Base-by-base conservation (phyloP, 257 asterid genomes). In the Mentha longifolia region DNA sequence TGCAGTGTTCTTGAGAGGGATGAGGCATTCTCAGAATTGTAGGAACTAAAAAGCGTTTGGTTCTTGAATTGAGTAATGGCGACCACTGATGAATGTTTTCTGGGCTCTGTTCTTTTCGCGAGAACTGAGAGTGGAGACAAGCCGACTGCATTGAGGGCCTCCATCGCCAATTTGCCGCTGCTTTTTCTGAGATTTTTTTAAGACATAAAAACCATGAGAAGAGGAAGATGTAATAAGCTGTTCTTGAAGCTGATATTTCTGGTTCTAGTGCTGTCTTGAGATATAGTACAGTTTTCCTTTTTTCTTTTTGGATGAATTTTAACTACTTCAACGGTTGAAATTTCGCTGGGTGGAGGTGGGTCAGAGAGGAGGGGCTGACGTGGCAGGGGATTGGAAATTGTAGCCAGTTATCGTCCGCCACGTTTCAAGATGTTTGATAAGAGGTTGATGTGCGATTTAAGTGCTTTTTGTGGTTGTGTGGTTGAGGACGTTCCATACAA, bases 81-180 rank as follows among this genome's bases (percentile, higher is more conserved):
- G 70, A 82, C 76, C 5, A 41, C 55, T n/a, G 83, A 65, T 20
- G 76, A 17, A 20, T 17, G 65, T 65, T 83, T 91, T 71, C 85
- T 84, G 79, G 89, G 85, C 42, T 83, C 73, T 16, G 77, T 79
- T 80, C 85, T 83, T 67, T 89, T 86, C 49, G 96, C 82, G 55
- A 89, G 93, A 81, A 91, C 95, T 41, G 97, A 89, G 10, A 87
- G 75, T 46, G 96, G 89, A 59, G 90, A 86, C 79, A 85, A 77
- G 65, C 86, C 87, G 80, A 59, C 89, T 62, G 93, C 93, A 77
- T 94, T 88, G 59, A 91, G 78, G 78, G 95, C 96, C 86, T 88
- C 91, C 99, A 95, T 94, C 39, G 39, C 39, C 39, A 6, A 33
- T 33, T 33, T 68, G 78, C 68, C 76, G 46, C 75, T 70, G 74